These are phyloP conservation scores for Populus tremula DNA, from an alignment of 345 rosid genomes.

Conservation along the genomic window DNA sequence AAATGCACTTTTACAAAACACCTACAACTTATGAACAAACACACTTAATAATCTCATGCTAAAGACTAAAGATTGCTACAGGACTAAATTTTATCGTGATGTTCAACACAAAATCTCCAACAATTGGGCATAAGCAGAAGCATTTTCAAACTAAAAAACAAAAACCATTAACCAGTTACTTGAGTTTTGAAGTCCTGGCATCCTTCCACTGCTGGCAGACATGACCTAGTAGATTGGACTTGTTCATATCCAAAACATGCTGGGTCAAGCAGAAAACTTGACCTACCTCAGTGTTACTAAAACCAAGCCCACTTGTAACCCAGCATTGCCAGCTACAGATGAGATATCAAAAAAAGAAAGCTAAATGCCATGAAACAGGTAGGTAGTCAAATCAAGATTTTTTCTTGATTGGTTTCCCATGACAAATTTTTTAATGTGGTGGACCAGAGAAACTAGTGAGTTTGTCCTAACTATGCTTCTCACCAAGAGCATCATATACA, in stretches of 20 bases:
- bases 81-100: background rate
- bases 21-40: no score
- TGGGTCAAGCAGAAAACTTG: background rate
- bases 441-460: constrained; percentile 15
- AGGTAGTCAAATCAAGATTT: constrained; percentile 19
- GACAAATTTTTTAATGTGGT: constrained; percentile 10
- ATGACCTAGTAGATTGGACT: background rate
- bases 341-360: background rate
- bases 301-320: background rate
- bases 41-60: no score
- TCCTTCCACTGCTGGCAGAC: background rate
- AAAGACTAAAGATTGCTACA: background rate
- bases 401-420: background rate
- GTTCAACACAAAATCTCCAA: background rate
- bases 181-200: background rate
- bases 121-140: background rate
- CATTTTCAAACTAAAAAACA: background rate
- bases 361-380: background rate
- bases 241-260: background rate
- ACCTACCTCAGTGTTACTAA: background rate
- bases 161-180: background rate
- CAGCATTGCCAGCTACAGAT: background rate
- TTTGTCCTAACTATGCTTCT: background rate
- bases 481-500: background rate
- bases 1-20: no score